These are phyloP conservation scores for Rubia peregrina DNA, from an alignment of 305 asterid genomes.

Conservation along the genomic window DNA sequence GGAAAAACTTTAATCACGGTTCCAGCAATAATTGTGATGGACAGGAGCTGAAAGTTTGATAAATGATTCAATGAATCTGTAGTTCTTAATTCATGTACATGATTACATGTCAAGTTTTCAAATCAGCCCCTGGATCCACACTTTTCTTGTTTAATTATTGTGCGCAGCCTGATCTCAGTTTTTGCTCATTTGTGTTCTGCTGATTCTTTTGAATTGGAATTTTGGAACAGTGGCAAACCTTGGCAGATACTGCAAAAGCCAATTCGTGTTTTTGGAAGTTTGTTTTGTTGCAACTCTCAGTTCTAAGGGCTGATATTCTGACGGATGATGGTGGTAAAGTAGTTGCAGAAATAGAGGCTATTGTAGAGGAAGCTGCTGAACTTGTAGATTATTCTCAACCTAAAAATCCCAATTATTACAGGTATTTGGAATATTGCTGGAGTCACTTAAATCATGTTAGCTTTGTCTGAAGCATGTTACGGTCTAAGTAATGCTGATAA, in stretches of 20 bases:
- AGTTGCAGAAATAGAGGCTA: conserved; percentile 85
- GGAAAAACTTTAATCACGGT: background rate
- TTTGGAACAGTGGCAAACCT: conserved; percentile 68
- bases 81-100: background rate
- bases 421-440: conserved; percentile 33
- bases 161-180: background rate
- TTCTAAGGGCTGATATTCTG: conserved; percentile 61
- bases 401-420: conserved; percentile 88
- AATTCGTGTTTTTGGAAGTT: conserved; percentile 89
- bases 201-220: conserved; percentile 19
- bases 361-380: conserved; percentile 97
- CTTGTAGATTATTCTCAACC: conserved; percentile 81
- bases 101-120: background rate
- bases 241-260: conserved; percentile 75
- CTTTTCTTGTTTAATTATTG: background rate
- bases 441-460: background rate
- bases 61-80: background rate
- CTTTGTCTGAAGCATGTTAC: conserved; percentile 3
- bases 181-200: background rate
- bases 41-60: background rate
- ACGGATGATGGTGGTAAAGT: conserved; percentile 63
- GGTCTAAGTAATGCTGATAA: background rate
- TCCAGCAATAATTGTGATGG: background rate
- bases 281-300: conserved; percentile 71
- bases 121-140: background rate